Conservation (phyloP, 1,284 basidiomycete genomes). For the Cryptococcus wingfieldii region DNA sequence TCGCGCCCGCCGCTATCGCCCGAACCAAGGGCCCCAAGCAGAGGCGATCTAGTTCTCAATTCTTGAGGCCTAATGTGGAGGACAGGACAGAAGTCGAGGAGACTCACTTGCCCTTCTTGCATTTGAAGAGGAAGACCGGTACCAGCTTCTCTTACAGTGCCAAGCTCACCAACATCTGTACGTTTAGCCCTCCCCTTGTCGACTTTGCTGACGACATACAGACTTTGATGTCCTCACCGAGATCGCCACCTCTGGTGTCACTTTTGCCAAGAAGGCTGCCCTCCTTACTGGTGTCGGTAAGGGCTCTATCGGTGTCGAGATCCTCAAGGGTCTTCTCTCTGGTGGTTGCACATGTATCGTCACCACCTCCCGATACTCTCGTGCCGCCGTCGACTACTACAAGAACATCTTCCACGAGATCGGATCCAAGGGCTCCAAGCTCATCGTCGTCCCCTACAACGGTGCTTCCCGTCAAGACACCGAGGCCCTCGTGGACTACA, state of each 20-base stretch:
- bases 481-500: conserved; percentile 95
- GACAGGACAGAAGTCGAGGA: conserved; percentile 70
- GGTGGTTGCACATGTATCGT: conserved; percentile 95
- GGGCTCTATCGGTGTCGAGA: conserved; percentile 95
- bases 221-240: conserved; percentile 93
- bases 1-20: conserved; percentile 24
- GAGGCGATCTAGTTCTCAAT: conserved; percentile 86
- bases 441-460: conserved; percentile 98
- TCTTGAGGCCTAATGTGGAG: conserved; percentile 78
- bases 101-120: conserved; percentile 88
- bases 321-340: conserved; percentile 91
- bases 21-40: conserved; percentile 39
- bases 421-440: conserved; percentile 87
- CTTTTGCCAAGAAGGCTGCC: conserved; percentile 98
- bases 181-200: conserved; percentile 2
- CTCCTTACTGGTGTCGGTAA: conserved; percentile 96
- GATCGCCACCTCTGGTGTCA: conserved; percentile 95
- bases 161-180: conserved; percentile 83
- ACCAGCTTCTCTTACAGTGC: conserved; percentile 93
- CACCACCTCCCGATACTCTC: conserved; percentile 92
- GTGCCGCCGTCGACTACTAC: conserved; percentile 94
- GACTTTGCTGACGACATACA: conserved; percentile 6
- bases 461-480: conserved; percentile 94
- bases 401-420: conserved; percentile 95
- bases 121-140: conserved; percentile 96